Base-by-base conservation (phyloP, 805 yeast genomes). In the Peterozyma toletana region DNA sequence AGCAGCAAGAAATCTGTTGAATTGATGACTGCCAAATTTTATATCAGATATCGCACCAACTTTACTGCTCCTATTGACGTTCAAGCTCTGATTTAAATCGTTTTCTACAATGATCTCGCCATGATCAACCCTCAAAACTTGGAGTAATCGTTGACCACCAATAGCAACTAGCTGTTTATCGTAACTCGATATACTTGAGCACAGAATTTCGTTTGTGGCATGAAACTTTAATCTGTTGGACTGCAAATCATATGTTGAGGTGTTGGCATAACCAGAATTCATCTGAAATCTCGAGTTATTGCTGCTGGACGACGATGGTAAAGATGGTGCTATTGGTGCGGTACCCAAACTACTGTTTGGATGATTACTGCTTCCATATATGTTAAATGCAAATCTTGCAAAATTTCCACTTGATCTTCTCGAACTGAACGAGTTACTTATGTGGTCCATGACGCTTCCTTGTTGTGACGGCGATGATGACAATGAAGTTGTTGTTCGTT, bases 381-480 rank as follows among this genome's bases (percentile, higher is more conserved):
- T 75, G 51, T 77, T 74, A 63, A 75, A 78, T 0, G 84, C 83
- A 57, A 78, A 70, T 38, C 79, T 65, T 4, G 83, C 77, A 46
- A 76, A 59, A n/a, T 21, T 53, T 2, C 64, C 64, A 43, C 64
- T 58, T 3, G 59, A 53, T 21, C 60, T 49, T 36, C 65, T 48
- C 34, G 44, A 44, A 38, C 52, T 42, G 18, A 49, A 38, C 2
- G 59, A 52, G n/a, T 46, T 40, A 34, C 43, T 41, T 30, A 31
- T 36, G 14, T 44, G 47, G 27, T 44, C 47, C 47, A 44, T 44
- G 5, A 44, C 46, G 30, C 40, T 44, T 21, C 40, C 27, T 21
- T 21, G 27, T 21, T 21, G 27, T 21, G 27, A 21, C 7, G 27
- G 43, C 5, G 46, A 44, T 30, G 40, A 43, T 9, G 46, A 39